These are phyloP conservation scores for Sindora glabra DNA, from an alignment of 306 rosid species.

Conservation along the genomic window DNA sequence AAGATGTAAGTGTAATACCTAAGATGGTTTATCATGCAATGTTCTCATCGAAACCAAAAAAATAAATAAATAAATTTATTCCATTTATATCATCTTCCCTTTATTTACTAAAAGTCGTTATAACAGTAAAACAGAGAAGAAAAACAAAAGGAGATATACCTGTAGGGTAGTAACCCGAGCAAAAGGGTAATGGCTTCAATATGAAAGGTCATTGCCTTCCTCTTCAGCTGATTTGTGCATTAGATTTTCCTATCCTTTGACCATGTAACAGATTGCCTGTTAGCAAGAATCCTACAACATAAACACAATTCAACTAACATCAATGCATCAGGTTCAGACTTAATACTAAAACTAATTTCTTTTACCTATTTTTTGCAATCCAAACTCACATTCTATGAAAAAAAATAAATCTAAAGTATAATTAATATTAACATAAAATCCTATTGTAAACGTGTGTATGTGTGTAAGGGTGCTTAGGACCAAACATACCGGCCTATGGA, in stretches of 20 bases:
- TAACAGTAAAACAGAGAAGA: not conserved
- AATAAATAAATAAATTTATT: too few relatives aligned
- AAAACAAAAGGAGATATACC: conserved; percentile 46
- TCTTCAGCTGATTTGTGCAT: conserved; percentile 80
- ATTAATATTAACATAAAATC: too few relatives aligned
- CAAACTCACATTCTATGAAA: too few relatives aligned
- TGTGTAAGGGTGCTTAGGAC: too few relatives aligned
- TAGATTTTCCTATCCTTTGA: conserved; percentile 93
- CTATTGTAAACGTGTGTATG: too few relatives aligned
- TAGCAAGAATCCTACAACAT: conserved; percentile 71
- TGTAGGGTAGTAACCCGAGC: conserved; percentile 87
- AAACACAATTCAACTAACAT: not conserved
- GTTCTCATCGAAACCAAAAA: too few relatives aligned
- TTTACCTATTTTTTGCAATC: too few relatives aligned
- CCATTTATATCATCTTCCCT: too few relatives aligned
- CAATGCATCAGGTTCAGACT: conserved; percentile 1
- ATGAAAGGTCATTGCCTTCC: conserved; percentile 93
- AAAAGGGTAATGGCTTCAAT: conserved; percentile 91
- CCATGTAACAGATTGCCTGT: conserved; percentile 92
- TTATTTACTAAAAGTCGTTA: not conserved
- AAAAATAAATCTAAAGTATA: not conserved
- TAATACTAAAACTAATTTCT: too few relatives aligned
- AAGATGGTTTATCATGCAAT: too few relatives aligned
- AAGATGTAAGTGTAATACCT: too few relatives aligned
- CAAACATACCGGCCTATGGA: too few relatives aligned